Evolutionary conservation across 495 filamentous ascomycete genomes (phyloP).

Genomic region (Penicillium tannophilum): DNA sequence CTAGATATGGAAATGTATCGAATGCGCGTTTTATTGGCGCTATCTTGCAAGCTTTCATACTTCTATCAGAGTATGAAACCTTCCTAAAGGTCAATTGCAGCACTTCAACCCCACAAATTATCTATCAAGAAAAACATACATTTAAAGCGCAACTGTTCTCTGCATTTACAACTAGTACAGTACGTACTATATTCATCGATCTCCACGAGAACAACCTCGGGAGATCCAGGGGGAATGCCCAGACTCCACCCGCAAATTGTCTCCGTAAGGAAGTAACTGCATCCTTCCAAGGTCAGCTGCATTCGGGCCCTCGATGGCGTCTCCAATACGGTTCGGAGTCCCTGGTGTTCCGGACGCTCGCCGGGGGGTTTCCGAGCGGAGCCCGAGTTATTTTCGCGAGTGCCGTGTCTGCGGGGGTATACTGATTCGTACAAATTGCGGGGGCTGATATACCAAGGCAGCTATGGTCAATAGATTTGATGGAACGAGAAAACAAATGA

Average conservation of each 20-base stretch:
- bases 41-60: neutral
- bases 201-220: constrained; percentile 37
- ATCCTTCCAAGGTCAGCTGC: neutral
- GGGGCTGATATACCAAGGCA: neutral
- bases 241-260: neutral
- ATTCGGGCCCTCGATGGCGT: constrained; percentile 13
- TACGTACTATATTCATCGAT: neutral
- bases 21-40: neutral
- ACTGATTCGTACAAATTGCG: neutral
- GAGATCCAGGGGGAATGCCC: constrained; percentile 29
- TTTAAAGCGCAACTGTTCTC: neutral
- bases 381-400: constrained; percentile 33
- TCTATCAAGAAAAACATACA: neutral
- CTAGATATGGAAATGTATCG: neutral
- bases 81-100: neutral
- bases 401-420: constrained; percentile 4
- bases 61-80: neutral
- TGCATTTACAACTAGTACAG: neutral
- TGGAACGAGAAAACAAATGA: neutral
- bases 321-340: constrained; percentile 22
- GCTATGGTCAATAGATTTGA: neutral
- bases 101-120: neutral
- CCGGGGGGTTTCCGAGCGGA: constrained; percentile 21
- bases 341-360: constrained; percentile 19
- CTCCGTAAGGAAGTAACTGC: neutral